Evolutionary conservation across 768 basidiomycete genomes (phyloP).

Genomic region (Calocybe indica): DNA sequence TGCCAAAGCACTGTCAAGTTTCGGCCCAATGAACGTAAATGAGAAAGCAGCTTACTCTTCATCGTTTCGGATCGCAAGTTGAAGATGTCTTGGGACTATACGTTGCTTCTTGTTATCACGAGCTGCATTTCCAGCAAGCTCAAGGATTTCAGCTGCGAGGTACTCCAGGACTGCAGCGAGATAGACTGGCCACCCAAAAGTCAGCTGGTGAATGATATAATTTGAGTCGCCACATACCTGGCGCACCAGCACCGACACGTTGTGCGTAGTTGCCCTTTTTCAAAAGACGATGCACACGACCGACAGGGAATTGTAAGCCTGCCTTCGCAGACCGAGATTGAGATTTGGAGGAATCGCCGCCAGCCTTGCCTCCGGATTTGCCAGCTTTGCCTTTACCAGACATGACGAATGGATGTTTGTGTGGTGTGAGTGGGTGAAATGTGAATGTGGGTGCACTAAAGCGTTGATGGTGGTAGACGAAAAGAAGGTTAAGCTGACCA

Average conservation of each 20-base stretch:
- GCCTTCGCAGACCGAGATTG: conserved; percentile 72
- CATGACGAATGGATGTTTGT: conserved; percentile 22
- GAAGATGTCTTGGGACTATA: conserved; percentile 82
- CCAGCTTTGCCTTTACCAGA: conserved; percentile 49
- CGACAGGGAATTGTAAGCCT: conserved; percentile 82
- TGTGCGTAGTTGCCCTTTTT: conserved; percentile 87
- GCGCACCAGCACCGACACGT: conserved; percentile 86
- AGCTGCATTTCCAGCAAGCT: conserved; percentile 75
- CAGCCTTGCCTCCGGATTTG: conserved; percentile 42
- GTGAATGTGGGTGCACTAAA: background rate
- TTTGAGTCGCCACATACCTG: conserved; percentile 38
- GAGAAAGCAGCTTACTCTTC: conserved; percentile 44
- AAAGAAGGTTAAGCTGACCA: conserved; percentile 13
- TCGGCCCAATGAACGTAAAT: background rate
- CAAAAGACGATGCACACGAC: conserved; percentile 86
- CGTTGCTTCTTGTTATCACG: conserved; percentile 76
- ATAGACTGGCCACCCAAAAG: conserved; percentile 44
- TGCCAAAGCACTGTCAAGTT: conserved; percentile 15
- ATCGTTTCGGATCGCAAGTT: conserved; percentile 82
- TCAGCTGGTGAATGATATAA: background rate
- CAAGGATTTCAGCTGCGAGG: conserved; percentile 80
- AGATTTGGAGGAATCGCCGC: conserved; percentile 42
- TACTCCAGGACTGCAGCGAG: conserved; percentile 82
- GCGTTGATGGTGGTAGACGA: conserved; percentile 6
- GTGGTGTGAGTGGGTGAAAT: conserved; percentile 14